phyloP scores from a whole-genome alignment of 768 basidiomycete genomes.

The Boletellus ananas region DNA sequence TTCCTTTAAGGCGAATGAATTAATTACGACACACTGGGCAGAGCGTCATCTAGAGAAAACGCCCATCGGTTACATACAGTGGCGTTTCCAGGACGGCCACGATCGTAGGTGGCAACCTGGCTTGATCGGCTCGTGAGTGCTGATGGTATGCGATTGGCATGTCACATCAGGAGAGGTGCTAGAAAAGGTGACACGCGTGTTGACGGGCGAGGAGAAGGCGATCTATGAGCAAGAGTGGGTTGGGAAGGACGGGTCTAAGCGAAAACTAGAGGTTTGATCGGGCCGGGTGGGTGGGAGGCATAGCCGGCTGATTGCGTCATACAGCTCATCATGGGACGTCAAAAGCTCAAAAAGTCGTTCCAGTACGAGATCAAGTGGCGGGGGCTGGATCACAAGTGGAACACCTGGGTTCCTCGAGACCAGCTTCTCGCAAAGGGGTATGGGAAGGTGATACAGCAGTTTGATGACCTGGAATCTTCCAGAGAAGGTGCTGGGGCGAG shows the following conservation, averaged over 20 bases:
- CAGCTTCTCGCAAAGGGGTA: constrained; percentile 84
- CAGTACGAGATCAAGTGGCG: constrained; percentile 92
- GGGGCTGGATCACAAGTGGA: constrained; percentile 78
- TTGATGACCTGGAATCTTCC: constrained; percentile 94
- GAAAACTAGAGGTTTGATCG: constrained; percentile 79
- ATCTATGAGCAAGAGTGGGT: constrained; percentile 82
- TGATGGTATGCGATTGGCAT: constrained; percentile 11
- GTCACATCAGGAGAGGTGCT: constrained; percentile 67
- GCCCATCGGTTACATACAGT: constrained; percentile 94
- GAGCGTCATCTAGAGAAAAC: constrained; percentile 96
- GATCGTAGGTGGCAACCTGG: constrained; percentile 61
- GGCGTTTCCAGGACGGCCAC: constrained; percentile 98
- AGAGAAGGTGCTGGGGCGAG: constrained; percentile 91
- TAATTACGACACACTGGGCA: constrained; percentile 30
- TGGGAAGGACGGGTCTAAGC: constrained; percentile 85
- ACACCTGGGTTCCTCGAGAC: constrained; percentile 90
- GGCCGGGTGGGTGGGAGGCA: constrained; percentile 6
- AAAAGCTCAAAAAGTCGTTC: constrained; percentile 94
- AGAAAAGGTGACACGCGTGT: constrained; percentile 86
- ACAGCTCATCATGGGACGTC: constrained; percentile 85
- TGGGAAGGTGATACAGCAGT: constrained; percentile 85
- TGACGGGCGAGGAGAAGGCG: constrained; percentile 82
- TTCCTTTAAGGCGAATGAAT: constrained; percentile 14
- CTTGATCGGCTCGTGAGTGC: constrained; percentile 5
- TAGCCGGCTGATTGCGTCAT: constrained; percentile 15